A percentile compares a stretch with the other conserved stretches of the same genome.
Evolutionary conservation across 495 filamentous ascomycete genomes (phyloP).

Genomic region (Aspergillus panamensis): DNA sequence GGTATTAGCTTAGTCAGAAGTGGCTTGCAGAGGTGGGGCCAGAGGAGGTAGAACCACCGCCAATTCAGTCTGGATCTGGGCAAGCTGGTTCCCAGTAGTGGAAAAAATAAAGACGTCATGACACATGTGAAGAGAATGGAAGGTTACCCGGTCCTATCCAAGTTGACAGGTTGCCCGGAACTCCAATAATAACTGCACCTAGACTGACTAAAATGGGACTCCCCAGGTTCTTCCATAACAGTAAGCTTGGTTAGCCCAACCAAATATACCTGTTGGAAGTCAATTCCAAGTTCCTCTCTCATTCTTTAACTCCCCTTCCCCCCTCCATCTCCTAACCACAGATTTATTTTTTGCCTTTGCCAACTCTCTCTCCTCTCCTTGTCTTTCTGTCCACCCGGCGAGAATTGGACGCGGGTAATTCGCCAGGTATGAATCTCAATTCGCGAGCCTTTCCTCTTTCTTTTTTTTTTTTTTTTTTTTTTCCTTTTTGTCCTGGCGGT

Average conservation of each 20-base stretch:
- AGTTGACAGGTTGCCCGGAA: conserved; percentile 9
- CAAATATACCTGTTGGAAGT: conserved; percentile 1
- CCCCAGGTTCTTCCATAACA: neutral
- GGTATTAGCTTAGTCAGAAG: too few relatives aligned
- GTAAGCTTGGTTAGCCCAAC: neutral
- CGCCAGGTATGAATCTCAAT: neutral
- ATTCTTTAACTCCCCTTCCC: conserved; percentile 21
- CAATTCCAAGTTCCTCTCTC: conserved; percentile 21
- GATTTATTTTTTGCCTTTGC: conserved; percentile 19
- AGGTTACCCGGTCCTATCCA: conserved; percentile 24
- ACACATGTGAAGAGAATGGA: conserved; percentile 26
- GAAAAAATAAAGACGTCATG: conserved; percentile 15
- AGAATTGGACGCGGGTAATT: neutral
- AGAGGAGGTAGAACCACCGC: conserved; percentile 27
- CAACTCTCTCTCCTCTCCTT: conserved; percentile 11
- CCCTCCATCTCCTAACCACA: conserved; percentile 2
- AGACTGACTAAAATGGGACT: neutral
- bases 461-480: neutral
- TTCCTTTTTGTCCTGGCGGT: too few relatives aligned
- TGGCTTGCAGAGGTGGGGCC: too few relatives aligned
- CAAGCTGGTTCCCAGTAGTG: neutral
- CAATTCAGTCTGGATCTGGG: conserved; percentile 12
- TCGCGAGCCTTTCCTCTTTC: neutral
- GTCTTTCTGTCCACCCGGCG: neutral
- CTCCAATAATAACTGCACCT: neutral